phyloP scores from a whole-genome alignment of 2,329 filamentous ascomycete genomes.

The Colletotrichum siamense region DNA sequence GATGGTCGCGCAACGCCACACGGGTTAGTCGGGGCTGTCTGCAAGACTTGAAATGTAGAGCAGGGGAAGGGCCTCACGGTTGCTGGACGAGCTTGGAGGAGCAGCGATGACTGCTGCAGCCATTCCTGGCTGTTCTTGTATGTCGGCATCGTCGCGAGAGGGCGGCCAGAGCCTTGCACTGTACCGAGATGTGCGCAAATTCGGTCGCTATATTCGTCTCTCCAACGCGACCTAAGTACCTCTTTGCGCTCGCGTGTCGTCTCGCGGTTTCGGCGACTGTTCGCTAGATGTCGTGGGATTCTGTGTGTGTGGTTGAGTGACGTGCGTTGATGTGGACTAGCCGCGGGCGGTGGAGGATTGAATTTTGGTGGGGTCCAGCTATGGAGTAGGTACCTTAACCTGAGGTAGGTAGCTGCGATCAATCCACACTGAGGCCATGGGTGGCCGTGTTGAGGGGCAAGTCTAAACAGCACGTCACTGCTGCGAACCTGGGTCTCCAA shows the following conservation, averaged over 20 bases:
- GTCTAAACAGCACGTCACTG: neutral
- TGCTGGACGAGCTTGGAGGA: conserved; percentile 84
- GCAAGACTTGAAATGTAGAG: neutral
- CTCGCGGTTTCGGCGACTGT: neutral
- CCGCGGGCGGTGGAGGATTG: neutral
- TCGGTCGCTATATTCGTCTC: neutral
- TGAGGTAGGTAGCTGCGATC: neutral
- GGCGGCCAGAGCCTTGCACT: neutral
- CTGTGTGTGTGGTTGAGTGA: neutral
- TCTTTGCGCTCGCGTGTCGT: neutral
- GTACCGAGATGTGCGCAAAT: neutral
- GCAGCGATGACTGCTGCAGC: conserved; percentile 84
- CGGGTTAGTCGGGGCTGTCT: neutral
- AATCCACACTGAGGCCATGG: neutral
- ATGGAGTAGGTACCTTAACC: neutral
- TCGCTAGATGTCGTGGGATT: neutral
- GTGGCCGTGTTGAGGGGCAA: neutral
- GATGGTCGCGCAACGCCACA: conserved; percentile 5
- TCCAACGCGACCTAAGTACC: neutral
- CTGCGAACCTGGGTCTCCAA: neutral
- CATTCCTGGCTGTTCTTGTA: conserved; percentile 86
- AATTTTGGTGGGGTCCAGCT: conserved; percentile 14
- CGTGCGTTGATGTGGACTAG: neutral
- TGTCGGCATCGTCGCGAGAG: conserved; percentile 71
- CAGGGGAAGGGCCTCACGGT: conserved; percentile 66